phyloP scores from a whole-genome alignment of 176 grass and related monocot species.

The Saccharum spontaneum region DNA sequence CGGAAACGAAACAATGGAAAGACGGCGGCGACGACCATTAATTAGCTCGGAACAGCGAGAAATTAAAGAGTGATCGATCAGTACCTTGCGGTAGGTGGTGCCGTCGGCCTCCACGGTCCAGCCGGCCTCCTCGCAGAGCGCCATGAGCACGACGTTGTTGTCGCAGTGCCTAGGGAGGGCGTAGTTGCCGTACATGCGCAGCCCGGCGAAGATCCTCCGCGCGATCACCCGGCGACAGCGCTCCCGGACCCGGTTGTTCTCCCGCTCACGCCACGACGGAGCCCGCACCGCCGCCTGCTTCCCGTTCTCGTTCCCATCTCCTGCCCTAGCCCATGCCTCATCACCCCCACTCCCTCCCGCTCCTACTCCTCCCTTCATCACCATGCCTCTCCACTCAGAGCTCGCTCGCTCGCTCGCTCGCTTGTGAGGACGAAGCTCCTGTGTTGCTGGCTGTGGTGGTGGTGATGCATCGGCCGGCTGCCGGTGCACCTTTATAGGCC shows the following conservation, averaged over 20 bases:
- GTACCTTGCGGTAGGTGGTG: conserved; percentile 61
- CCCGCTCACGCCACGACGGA: conserved; percentile 71
- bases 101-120: conserved; percentile 49
- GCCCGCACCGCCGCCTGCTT: conserved; percentile 11
- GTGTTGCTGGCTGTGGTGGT: neutral
- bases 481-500: neutral
- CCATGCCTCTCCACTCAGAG: neutral
- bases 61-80: too few species aligned
- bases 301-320: neutral
- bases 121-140: conserved; percentile 83
- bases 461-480: neutral
- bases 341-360: neutral
- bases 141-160: conserved; percentile 89
- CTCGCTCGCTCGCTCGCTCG: neutral
- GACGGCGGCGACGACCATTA: too few species aligned
- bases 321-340: neutral
- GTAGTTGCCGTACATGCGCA: conserved; percentile 69
- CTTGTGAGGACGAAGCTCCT: neutral
- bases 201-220: conserved; percentile 62
- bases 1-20: too few species aligned
- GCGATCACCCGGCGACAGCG: conserved; percentile 46
- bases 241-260: conserved; percentile 74
- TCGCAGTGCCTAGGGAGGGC: conserved; percentile 82
- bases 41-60: too few species aligned
- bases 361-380: neutral